These are phyloP conservation scores for Discostella stelligeroides DNA, from an alignment of 108 stramenopile genomes.

Conservation along the genomic window DNA sequence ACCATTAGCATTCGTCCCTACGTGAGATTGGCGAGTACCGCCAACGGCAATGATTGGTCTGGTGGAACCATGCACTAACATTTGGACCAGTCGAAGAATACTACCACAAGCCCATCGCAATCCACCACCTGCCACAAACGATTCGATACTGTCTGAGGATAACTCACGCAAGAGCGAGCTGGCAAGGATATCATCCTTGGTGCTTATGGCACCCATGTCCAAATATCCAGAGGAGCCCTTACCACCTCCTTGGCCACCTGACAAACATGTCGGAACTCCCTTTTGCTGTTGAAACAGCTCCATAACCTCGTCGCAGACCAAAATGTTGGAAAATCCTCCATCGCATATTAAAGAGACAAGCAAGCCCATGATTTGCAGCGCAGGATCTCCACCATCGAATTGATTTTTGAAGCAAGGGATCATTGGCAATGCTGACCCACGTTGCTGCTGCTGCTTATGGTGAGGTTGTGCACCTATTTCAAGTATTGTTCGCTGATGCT, in stretches of 20 bases:
- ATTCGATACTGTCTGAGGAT: conserved; percentile 33
- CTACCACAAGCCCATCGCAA: conserved; percentile 42
- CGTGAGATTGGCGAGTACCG: not conserved
- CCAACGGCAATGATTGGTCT: not conserved
- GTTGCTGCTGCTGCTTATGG: not conserved
- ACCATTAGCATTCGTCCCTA: not conserved
- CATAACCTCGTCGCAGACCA: conserved; percentile 28
- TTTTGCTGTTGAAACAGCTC: no score
- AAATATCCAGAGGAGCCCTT: no score
- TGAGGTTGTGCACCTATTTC: no score
- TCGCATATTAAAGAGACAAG: conserved; percentile 34
- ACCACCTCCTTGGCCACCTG: no score
- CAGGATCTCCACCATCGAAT: no score
- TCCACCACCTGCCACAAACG: no score
- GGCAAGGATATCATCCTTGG: conserved; percentile 5
- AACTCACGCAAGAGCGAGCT: conserved; percentile 13
- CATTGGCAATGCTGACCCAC: not conserved
- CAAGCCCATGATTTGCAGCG: no score
- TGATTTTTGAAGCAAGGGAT: conserved; percentile 11
- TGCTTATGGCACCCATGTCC: no score
- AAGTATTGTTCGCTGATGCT: no score
- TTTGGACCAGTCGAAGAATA: conserved; percentile 36
- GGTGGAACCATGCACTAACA: conserved; percentile 28
- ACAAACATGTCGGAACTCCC: no score
- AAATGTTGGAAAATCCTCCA: conserved; percentile 32